These are phyloP conservation scores for Penicillium bialowiezense DNA, from an alignment of 495 filamentous ascomycete genomes.

Conservation along the genomic window DNA sequence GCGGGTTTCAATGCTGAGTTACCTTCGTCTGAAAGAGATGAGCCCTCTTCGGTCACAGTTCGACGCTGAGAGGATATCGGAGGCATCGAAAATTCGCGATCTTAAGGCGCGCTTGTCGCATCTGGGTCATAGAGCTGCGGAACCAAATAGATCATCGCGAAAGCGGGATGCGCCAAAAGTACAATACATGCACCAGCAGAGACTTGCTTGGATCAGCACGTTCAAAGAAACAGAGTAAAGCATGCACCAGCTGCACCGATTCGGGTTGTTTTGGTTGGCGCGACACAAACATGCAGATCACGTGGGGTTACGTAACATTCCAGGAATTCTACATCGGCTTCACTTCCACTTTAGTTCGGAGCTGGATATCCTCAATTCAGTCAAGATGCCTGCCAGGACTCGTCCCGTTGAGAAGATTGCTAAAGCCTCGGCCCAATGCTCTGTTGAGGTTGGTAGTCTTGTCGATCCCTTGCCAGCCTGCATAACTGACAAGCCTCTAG, in stretches of 20 bases:
- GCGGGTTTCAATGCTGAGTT: slow-evolving; percentile 7
- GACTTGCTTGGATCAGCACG: slow-evolving; percentile 15
- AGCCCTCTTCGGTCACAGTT: slow-evolving; percentile 48
- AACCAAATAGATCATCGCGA: slow-evolving; percentile 46
- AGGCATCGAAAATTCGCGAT: slow-evolving; percentile 59
- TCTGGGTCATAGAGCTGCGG: slow-evolving; percentile 49
- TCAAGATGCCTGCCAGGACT: slow-evolving; percentile 34
- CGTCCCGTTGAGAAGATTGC: slow-evolving; percentile 90
- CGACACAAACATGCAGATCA: slow-evolving; percentile 29
- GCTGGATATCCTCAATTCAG: slow-evolving; percentile 2
- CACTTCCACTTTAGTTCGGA: not conserved
- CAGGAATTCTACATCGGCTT: slow-evolving; percentile 1
- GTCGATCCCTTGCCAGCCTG: slow-evolving; percentile 1
- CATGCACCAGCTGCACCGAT: slow-evolving; percentile 1
- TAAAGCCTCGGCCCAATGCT: slow-evolving; percentile 76
- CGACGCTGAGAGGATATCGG: slow-evolving; percentile 48
- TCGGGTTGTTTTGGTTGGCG: slow-evolving; percentile 30
- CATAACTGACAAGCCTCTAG: slow-evolving; percentile 44
- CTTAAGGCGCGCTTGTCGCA: slow-evolving; percentile 51
- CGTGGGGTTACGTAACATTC: slow-evolving; percentile 27
- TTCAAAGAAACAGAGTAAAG: not conserved
- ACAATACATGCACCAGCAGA: slow-evolving; percentile 14
- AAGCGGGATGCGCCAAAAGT: slow-evolving; percentile 8
- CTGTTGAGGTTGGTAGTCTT: slow-evolving; percentile 61
- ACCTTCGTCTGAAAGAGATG: slow-evolving; percentile 63